A percentile compares a stretch with the other conserved stretches of the same genome.
Conservation (phyloP, 1,284 basidiomycete species). For the Ustilago nuda region DNA sequence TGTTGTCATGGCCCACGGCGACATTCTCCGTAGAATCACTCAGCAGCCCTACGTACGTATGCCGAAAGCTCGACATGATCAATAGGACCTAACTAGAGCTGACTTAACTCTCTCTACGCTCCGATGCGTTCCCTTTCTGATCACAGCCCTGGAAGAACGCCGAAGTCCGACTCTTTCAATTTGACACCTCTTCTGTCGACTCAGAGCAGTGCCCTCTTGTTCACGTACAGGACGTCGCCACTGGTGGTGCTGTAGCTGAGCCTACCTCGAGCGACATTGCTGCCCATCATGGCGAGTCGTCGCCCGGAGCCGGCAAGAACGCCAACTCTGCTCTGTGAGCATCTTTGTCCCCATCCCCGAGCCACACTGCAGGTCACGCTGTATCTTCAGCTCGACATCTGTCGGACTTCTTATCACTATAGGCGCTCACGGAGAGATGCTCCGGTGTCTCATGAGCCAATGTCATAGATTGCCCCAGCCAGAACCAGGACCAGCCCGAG, state of each 20-base stretch:
- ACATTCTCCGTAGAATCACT: constrained; percentile 66
- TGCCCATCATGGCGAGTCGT: constrained; percentile 22
- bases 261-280: constrained; percentile 58
- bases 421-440: constrained; percentile 42
- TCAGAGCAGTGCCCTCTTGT: constrained; percentile 55
- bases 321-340: constrained; percentile 53
- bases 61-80: too few relatives aligned
- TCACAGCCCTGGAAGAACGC: constrained; percentile 66
- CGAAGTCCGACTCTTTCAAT: constrained; percentile 64
- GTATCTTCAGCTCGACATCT: neutral
- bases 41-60: constrained; percentile 46
- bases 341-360: constrained; percentile 14
- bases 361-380: neutral
- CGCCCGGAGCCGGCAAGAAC: constrained; percentile 73
- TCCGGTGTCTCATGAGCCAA: constrained; percentile 43
- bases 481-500: neutral
- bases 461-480: constrained; percentile 9
- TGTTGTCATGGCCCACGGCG: constrained; percentile 67
- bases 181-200: constrained; percentile 54
- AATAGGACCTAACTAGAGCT: neutral
- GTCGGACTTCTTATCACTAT: constrained; percentile 6
- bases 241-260: constrained; percentile 56
- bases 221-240: constrained; percentile 51
- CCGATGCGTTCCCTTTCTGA: neutral
- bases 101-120: neutral